Base-by-base conservation (phyloP, 2,329 filamentous ascomycete genomes). In the Cladosporium phlei region DNA sequence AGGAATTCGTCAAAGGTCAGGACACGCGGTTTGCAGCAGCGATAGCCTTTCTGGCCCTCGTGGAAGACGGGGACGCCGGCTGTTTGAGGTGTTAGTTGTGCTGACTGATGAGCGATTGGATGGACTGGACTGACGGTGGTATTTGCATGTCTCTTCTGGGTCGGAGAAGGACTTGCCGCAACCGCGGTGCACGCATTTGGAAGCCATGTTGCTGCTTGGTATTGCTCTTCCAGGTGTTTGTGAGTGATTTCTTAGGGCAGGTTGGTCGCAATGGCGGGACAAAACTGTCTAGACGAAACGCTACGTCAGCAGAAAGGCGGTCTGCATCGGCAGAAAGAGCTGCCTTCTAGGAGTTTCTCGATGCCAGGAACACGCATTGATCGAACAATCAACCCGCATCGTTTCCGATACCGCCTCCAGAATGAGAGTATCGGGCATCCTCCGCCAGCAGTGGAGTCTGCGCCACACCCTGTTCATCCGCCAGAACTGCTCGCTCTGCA, bases 21-120 rank as follows among this genome's bases (percentile, higher is more conserved):
- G 59, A 97, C 89, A 62, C 93, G 86, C 48, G 90, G 85, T 72
- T 96, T 97, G 79, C 93, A 98, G 75, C 93, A 98, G 74, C 95
- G 94, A 91, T 93, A 97, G 64, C 93, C 93, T 82, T 98, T 97
- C 71, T 96, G 91, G 52, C 93, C 93, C 72, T 98, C 93, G 67
- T 97, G 93, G 68, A 98, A 98, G 65, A 93, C 77, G 35, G 93
- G 93, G 22, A 61, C 58, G 21, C 47, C 48, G 21, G 52, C 50
- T 55, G 33, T 37, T 24, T 10, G 38, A 28, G n/a, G 45, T 43
- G 25, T 42, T 17, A 35, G 32, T 24, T 32, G 25, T 8, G 25
- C 19, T 21, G 27, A 24, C 9, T 22, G 19, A 22, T 20, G 35
- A 35, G 8, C 12, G 33, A 21, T 29, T 17, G 32, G 10, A 12